Evolutionary conservation across 495 filamentous ascomycete species (phyloP), one percentile per base, ranked within the genome.

Genomic region (Gamarada debralockiae): DNA sequence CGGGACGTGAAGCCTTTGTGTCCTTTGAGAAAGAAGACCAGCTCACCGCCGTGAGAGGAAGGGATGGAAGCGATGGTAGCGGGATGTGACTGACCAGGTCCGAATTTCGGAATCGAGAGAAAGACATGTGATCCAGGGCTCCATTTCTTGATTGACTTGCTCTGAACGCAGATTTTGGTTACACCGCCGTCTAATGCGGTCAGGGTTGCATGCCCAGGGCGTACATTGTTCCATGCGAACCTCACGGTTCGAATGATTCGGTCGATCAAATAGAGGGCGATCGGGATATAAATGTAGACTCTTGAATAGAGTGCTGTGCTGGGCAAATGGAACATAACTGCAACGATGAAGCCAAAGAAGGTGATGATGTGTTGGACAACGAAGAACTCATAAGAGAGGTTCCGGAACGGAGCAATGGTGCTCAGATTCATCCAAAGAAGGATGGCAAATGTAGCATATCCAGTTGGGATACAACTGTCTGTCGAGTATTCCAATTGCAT

Each of bases 331-430:
- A 76, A 60, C 61, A 82, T 81, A 23, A 91, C 69, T 31, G 85
- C 75, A 48, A 74, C 79, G 20, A 89, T 71, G 39, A 95, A 85
- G 3, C 83, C 73, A 38, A 81, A 67, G 55, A 84, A 85, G 17
- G 82, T 80, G 31, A 86, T 59, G 22, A 96, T 68, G 60, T 96
- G 90, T 59, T 93, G 89, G 2, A 89, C 51, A n/a, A 96, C 85
- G 58, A 95, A 96, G 34, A 95, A 63, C 65, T 95, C 90, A 57
- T 95, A 93, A 23, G 75, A 75, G 62, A 81, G 72, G 3, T 80
- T 73, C 15, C 90, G 79, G 29, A 95, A 71, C 0, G 89, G 89
- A 1, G 81, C 79, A n/a, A 86, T 72, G 5, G 85, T 84, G 27
- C 80, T 79, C 14, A 95, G 59, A 17, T 83, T 72, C 39, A 89